Conservation (phyloP, 2,329 filamentous ascomycete genomes). For the Penicillium palitans region DNA sequence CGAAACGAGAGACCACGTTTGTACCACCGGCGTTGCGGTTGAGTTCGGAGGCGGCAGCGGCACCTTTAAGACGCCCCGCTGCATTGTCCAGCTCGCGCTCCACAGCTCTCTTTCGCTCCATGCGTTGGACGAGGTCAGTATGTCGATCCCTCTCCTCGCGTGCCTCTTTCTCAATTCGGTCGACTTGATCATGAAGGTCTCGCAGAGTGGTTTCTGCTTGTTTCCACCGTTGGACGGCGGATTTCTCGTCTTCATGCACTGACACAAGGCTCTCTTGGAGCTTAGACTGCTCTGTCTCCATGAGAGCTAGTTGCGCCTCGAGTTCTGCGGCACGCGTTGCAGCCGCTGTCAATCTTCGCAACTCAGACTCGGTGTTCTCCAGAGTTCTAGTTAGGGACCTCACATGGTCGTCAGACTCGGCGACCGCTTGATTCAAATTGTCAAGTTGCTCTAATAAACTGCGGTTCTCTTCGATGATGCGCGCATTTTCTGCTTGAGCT, state of each 20-base stretch:
- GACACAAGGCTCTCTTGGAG: slow-evolving; percentile 67
- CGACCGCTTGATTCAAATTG: slow-evolving; percentile 72
- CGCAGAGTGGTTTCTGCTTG: slow-evolving; percentile 77
- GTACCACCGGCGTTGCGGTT: slow-evolving; percentile 59
- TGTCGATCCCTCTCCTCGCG: slow-evolving; percentile 78
- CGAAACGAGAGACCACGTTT: slow-evolving; percentile 88
- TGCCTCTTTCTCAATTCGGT: slow-evolving; percentile 82
- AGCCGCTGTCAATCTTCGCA: slow-evolving; percentile 72
- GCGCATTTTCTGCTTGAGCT: slow-evolving; percentile 74
- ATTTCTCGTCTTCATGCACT: slow-evolving; percentile 72
- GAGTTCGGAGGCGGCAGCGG: slow-evolving; percentile 69
- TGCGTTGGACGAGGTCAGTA: slow-evolving; percentile 73
- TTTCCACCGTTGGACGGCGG: slow-evolving; percentile 79
- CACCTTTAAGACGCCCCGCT: slow-evolving; percentile 76
- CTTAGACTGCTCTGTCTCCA: slow-evolving; percentile 78
- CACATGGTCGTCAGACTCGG: slow-evolving; percentile 77
- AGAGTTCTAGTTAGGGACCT: slow-evolving; percentile 74
- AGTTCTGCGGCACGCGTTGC: slow-evolving; percentile 73
- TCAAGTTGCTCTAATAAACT: slow-evolving; percentile 81
- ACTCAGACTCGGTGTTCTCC: slow-evolving; percentile 72
- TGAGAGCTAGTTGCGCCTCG: slow-evolving; percentile 73
- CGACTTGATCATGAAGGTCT: slow-evolving; percentile 81
- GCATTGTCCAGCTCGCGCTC: slow-evolving; percentile 80
- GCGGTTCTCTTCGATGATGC: slow-evolving; percentile 79
- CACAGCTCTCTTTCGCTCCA: slow-evolving; percentile 79